These are phyloP conservation scores for Salix caprea DNA, from an alignment of 345 rosid genomes.

Conservation along the genomic window DNA sequence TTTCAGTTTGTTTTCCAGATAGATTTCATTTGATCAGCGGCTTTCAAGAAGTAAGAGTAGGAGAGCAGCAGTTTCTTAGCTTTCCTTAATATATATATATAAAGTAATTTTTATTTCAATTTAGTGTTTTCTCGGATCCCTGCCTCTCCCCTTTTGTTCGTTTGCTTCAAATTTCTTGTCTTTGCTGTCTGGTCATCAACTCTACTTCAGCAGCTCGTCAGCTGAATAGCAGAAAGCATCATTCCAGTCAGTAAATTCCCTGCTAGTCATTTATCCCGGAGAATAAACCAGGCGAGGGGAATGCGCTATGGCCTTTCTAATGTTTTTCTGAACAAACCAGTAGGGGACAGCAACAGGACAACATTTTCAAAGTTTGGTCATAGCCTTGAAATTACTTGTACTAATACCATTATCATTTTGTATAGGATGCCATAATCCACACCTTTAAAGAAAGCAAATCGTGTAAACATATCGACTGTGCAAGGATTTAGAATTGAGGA, in stretches of 20 bases:
- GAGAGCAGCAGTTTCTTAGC: not conserved
- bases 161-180: not conserved
- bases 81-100: not conserved
- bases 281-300: not conserved
- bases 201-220: not conserved
- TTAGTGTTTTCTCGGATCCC: not conserved
- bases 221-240: not conserved
- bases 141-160: too few species aligned
- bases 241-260: not conserved
- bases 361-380: not conserved
- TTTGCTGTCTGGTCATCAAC: not conserved
- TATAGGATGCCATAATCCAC: not conserved
- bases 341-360: not conserved
- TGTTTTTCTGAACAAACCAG: too few species aligned
- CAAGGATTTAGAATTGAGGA: conserved; percentile 15
- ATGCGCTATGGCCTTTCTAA: not conserved
- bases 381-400: not conserved
- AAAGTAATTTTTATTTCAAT: not conserved
- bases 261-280: not conserved
- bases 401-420: not conserved
- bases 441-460: not conserved
- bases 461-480: conserved; percentile 2
- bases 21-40: not conserved
- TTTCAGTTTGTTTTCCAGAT: not conserved
- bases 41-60: not conserved